Percentiles rank a stretch among this genome's conserved stretches.
Evolutionary conservation across 2,329 filamentous ascomycete genomes (phyloP).

Genomic region (Whalleya microplaca): DNA sequence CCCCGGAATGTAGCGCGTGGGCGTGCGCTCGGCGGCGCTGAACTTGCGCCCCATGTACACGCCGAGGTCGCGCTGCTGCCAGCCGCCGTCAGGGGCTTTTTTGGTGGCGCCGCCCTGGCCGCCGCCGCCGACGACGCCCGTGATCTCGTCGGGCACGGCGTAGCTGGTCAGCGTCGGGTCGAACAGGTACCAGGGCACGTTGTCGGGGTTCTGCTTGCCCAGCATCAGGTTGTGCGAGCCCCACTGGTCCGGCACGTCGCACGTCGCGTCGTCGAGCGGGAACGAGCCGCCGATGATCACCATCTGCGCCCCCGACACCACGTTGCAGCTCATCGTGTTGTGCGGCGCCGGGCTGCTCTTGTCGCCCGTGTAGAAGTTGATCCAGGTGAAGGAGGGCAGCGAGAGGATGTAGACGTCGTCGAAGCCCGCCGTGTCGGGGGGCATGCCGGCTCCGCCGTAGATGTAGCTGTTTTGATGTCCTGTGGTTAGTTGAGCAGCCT

Average conservation of each 20-base stretch:
- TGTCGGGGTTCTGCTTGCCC: constrained; percentile 51
- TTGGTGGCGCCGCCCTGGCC: constrained; percentile 57
- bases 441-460: constrained; percentile 60
- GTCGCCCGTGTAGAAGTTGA: constrained; percentile 52
- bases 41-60: constrained; percentile 58
- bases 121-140: constrained; percentile 54
- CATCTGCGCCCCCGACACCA: constrained; percentile 62
- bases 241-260: constrained; percentile 57
- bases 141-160: constrained; percentile 55
- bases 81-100: constrained; percentile 52
- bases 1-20: constrained; percentile 49
- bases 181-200: constrained; percentile 55
- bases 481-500: too few species aligned
- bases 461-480: constrained; percentile 51
- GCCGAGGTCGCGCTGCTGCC: constrained; percentile 53
- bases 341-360: constrained; percentile 49
- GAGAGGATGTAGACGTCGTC: constrained; percentile 67
- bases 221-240: constrained; percentile 61
- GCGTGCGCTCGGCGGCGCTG: constrained; percentile 47
- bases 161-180: constrained; percentile 54
- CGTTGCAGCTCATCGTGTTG: constrained; percentile 61
- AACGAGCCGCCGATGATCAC: constrained; percentile 65
- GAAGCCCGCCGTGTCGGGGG: constrained; percentile 52
- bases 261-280: constrained; percentile 46
- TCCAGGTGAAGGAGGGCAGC: constrained; percentile 67